Conservation (phyloP, 331 rosid genomes). For the Telfairia occidentalis region DNA sequence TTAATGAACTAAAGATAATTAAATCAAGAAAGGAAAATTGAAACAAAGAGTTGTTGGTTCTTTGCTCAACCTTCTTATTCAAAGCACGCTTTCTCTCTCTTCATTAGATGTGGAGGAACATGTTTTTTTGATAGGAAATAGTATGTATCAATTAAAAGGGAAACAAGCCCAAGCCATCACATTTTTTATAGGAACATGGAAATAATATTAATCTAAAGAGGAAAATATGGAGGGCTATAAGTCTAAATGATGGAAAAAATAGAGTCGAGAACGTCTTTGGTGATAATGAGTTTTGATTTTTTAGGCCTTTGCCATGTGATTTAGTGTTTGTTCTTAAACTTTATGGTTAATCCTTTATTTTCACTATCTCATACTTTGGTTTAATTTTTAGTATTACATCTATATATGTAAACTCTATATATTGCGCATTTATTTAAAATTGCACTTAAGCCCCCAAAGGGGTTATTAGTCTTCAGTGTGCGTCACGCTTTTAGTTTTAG, state of each 20-base stretch:
- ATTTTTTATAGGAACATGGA: conserved; percentile 7
- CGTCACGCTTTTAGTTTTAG: background rate
- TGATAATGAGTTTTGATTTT: background rate
- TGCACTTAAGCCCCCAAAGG: background rate
- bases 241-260: background rate
- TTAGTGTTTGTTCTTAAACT: background rate
- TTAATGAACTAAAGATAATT: background rate
- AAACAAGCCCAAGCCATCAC: no score
- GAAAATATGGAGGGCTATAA: background rate
- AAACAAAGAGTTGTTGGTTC: background rate
- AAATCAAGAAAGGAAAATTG: background rate
- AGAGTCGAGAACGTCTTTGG: background rate
- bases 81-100: background rate
- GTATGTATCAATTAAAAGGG: no score
- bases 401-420: background rate
- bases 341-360: background rate
- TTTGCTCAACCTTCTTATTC: background rate
- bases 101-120: background rate
- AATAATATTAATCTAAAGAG: background rate
- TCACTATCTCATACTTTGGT: background rate
- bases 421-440: background rate
- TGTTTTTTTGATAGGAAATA: no score
- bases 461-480: background rate
- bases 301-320: background rate
- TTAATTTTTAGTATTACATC: background rate